Base-by-base conservation (phyloP, 257 asterid genomes). In the Petrea volubilis region DNA sequence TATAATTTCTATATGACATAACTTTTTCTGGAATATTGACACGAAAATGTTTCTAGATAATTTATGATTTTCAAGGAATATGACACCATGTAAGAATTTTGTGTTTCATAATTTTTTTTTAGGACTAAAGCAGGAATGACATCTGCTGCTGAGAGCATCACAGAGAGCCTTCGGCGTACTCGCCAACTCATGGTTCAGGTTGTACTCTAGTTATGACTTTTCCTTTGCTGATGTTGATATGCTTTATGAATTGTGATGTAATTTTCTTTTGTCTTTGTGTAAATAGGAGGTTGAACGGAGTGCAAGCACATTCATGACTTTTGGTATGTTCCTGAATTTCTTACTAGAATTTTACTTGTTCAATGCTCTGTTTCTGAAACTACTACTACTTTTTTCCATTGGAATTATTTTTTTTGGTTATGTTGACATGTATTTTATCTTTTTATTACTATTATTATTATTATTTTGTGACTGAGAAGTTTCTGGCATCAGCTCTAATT, bases 171-270 rank as follows among this genome's bases (percentile, higher is more conserved):
- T 63, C 84, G 97, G 2, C 97, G 96, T 60, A 88, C 95, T 73
- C 95, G 98, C 24, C 97, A 95, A 78, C 85, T 95, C 79, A 92
- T 95, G 99, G 96, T 90, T 84, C 98, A 95, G 96, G 99, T 91
- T 29, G 78, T 86, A 17, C 34, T 44, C 14, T 44, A 13, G 6
- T 14, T n/a, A 3, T 13, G 25, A 18, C 15, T 20, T 70, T 68
- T 73, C 27, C 9, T 2, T 60, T 52, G 31, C 21, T 38, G 44
- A 11, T 64, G 50, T 72, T 62, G 38, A 24, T 47, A 36, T 50
- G 21, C 38, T 8, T 34, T 43, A 56, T 60, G 36, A 11, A 53
- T 9, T 65, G 6, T 69, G 67, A 66, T 47, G 52, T 17, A 18
- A 51, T 71, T 64, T 73, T 68, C 60, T 52, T 51, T 57, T 1